A percentile compares a stretch with the other conserved stretches of the same genome.
phyloP scores from a whole-genome alignment of 2,329 filamentous ascomycete genomes.

The Ceratocystis smalleyi region DNA sequence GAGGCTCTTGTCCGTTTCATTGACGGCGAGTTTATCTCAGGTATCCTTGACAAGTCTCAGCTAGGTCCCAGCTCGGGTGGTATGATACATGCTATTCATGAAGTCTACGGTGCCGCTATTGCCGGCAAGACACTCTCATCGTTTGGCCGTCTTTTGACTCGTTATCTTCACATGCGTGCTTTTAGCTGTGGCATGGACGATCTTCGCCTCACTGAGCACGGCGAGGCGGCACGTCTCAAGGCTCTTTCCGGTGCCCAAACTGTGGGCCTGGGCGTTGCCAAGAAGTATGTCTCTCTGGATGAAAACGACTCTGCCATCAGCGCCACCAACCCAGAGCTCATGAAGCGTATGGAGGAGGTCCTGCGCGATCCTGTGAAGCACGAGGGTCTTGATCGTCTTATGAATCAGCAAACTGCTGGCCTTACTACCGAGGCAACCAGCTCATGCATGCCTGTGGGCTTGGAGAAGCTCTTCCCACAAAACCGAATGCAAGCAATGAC shows the following conservation, averaged over 20 bases:
- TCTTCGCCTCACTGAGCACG: constrained; percentile 64
- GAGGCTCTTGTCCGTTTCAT: constrained; percentile 71
- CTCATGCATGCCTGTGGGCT: constrained; percentile 62
- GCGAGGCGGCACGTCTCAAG: constrained; percentile 55
- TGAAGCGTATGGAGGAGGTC: constrained; percentile 65
- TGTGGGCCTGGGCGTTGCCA: constrained; percentile 64
- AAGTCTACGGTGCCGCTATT: constrained; percentile 74
- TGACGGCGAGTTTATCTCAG: constrained; percentile 73
- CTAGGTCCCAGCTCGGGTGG: constrained; percentile 78
- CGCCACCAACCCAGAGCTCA: constrained; percentile 31
- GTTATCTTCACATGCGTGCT: constrained; percentile 80
- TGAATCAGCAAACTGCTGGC: constrained; percentile 52
- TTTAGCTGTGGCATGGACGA: constrained; percentile 98
- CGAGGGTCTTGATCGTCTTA: constrained; percentile 72
- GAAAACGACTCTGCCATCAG: constrained; percentile 46
- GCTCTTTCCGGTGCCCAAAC: constrained; percentile 50
- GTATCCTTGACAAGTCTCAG: constrained; percentile 91
- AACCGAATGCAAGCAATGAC: constrained; percentile 99
- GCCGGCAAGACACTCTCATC: constrained; percentile 82
- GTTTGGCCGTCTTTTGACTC: constrained; percentile 74
- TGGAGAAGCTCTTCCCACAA: constrained; percentile 83
- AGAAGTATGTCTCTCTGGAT: constrained; percentile 75
- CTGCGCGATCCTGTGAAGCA: constrained; percentile 84
- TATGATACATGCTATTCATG: constrained; percentile 81
- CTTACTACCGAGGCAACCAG: constrained; percentile 68